Conservation (phyloP, 2,329 filamentous ascomycete species). For the Pestalotiopsis sp. region DNA sequence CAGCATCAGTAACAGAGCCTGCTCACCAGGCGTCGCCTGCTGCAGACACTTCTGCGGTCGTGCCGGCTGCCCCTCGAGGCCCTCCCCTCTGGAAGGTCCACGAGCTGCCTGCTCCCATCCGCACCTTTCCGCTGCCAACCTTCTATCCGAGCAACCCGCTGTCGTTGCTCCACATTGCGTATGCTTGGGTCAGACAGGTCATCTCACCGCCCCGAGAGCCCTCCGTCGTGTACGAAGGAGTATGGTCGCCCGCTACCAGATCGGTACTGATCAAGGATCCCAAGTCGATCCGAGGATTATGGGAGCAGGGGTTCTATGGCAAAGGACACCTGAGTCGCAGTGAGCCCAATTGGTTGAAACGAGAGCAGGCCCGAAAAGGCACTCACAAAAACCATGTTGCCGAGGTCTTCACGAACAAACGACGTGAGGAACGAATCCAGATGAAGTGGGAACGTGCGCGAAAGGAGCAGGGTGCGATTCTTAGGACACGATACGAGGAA, state of each 20-base stretch:
- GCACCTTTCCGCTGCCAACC: slow-evolving; percentile 80
- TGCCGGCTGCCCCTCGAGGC: slow-evolving; percentile 27
- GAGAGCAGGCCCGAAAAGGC: slow-evolving; percentile 75
- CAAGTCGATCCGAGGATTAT: slow-evolving; percentile 76
- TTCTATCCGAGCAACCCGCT: slow-evolving; percentile 93
- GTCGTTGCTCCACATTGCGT: slow-evolving; percentile 79
- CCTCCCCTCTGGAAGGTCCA: slow-evolving; percentile 73
- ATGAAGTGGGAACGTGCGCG: slow-evolving; percentile 93
- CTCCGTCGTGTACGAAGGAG: slow-evolving; percentile 66
- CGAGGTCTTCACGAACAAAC: slow-evolving; percentile 76
- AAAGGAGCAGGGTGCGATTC: slow-evolving; percentile 81
- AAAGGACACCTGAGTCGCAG: slow-evolving; percentile 92
- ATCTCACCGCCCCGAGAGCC: slow-evolving; percentile 68
- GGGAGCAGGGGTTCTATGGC: slow-evolving; percentile 97
- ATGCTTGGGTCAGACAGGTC: slow-evolving; percentile 75
- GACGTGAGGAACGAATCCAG: slow-evolving; percentile 78
- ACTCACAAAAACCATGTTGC: slow-evolving; percentile 69
- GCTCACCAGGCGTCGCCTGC: background rate
- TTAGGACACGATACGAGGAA: slow-evolving; percentile 62
- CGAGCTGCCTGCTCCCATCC: slow-evolving; percentile 76
- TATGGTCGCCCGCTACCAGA: slow-evolving; percentile 80
- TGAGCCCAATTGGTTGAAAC: slow-evolving; percentile 89
- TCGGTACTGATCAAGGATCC: slow-evolving; percentile 84
- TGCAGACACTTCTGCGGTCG: background rate
- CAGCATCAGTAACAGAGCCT: background rate